Evolutionary conservation across 352 stramenopile genomes (phyloP), one percentile per base, ranked within the genome.

Genomic region (Pythium volutum): DNA sequence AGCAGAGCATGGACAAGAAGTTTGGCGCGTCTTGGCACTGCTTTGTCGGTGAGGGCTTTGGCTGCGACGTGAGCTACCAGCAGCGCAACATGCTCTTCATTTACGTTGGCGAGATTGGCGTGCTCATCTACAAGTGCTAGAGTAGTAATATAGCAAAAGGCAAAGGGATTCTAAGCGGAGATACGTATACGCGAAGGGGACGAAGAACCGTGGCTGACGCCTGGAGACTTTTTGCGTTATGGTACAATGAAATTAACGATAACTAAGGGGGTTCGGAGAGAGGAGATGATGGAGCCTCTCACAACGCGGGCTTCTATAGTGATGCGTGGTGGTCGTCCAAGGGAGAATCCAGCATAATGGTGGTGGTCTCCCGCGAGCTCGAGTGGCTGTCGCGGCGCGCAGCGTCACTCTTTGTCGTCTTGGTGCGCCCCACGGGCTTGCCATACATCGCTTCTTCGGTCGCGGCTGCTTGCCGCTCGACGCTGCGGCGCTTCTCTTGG

Each of bases 1-100:
- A 99, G 72, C 89, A 97, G 68, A 97, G 88, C 29, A 92, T 98
- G 74, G 95, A 99, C 79, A 98, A 99, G 77, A 98, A 98, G 71
- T 99, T 98, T 70, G 96, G 93, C 6, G 79, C 88, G 15, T 96
- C 91, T 5, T 98, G 95, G 95, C 93, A 99, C 71, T 98, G 91
- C 70, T 96, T 95, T 58, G 96, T 99, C 22, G 95, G 93, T 31
- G 96, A 98, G 73, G 95, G 95, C 14, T 99, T 98, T 70, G 95
- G 91, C 49, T 98, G 98, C 69, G 92, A 98, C 66, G 91, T 98
- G 56, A 97, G 87, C 64, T 98, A 98, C 75, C 90, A 98, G 78
- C 86, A 97, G 62, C 88, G 92, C 60, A 93, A 98, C 78, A 96
- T 98, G 80, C 72, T 98, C 22, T 98, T 98, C 74, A 75, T 98